Conservation (phyloP, 495 filamentous ascomycete species). For the Talaromyces stipitatus region DNA sequence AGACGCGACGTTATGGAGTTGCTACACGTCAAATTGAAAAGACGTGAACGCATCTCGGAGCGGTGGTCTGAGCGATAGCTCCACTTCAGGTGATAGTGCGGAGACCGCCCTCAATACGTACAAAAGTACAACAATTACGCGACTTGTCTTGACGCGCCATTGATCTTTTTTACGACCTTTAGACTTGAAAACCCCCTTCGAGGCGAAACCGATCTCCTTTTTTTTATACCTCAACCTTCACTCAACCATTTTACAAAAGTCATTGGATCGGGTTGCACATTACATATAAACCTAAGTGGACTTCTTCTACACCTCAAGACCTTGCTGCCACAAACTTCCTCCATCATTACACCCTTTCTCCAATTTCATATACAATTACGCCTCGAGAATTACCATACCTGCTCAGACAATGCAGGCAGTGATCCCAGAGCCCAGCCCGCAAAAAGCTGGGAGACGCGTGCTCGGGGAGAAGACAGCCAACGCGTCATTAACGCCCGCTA, state of each 20-base stretch:
- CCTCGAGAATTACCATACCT: background rate
- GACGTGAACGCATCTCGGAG: background rate
- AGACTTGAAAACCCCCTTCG: background rate
- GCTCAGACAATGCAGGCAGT: conserved; percentile 19
- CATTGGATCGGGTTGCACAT: background rate
- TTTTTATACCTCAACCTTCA: background rate
- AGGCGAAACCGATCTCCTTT: background rate
- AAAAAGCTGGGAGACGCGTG: conserved; percentile 36
- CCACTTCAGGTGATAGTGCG: conserved; percentile 5
- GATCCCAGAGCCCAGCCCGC: conserved; percentile 24
- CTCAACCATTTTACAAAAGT: background rate
- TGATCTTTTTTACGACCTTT: background rate
- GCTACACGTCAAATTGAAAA: conserved; percentile 4
- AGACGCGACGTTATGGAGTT: background rate
- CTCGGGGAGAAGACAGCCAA: conserved; percentile 39
- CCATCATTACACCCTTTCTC: background rate
- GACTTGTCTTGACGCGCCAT: conserved; percentile 5
- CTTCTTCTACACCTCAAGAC: background rate
- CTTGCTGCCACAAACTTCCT: background rate
- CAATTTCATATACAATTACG: background rate
- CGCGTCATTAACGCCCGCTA: conserved; percentile 36
- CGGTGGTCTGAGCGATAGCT: conserved; percentile 4
- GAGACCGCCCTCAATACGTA: conserved; percentile 4
- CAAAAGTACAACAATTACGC: background rate
- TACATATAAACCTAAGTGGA: background rate